Base-by-base conservation (phyloP, 257 asterid species). In the Solanum phureja region DNA sequence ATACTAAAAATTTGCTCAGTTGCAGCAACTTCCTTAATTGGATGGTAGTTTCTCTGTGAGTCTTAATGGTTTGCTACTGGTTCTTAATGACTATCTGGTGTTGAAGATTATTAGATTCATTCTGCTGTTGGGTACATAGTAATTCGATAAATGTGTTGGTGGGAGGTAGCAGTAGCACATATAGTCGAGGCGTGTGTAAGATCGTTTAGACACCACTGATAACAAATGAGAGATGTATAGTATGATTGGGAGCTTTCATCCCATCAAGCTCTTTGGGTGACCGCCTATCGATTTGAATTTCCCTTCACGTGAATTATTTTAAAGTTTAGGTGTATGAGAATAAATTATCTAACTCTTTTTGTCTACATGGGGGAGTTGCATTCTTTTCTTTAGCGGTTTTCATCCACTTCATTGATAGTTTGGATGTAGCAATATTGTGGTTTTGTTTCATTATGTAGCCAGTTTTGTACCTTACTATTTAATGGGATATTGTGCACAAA, bases 21-120 rank as follows among this genome's bases (percentile, higher is more conserved):
- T 46, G 69, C 85, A 58, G 85, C 85, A 23, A 33, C 88, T 89
- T 82, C 87, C 34, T 75, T 27, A 90, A 86, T 37, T 87, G 34
- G 64, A 9, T 82, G 11, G 69, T 82, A 49, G 71, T 82, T 27
- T 33, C n/a, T 49, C 66, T 49, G 66, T 4, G 31, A 82, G 86
- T 82, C 68, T 81, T 81, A 29, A 49, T 82, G 31, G 31, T 27
- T 79, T 79, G 35, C 66, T 42, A 79, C 84, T 44, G 84, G n/a
- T 29, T 82, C 85, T 82, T 82, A 40, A 46, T 27, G 37, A 44
- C 19, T 27, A n/a, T 44, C 38, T 79, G 40, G 85, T 81, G 85
- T 29, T 81, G 24, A 5, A 46, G 37, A 42, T 24, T 24, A 21
- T 27, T 77, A 24, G 62, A 46, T 79, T 46, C 64, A 11, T 74